Evolutionary conservation across 202 grass and related monocot species (phyloP).

Genomic region (Setaria viridis): DNA sequence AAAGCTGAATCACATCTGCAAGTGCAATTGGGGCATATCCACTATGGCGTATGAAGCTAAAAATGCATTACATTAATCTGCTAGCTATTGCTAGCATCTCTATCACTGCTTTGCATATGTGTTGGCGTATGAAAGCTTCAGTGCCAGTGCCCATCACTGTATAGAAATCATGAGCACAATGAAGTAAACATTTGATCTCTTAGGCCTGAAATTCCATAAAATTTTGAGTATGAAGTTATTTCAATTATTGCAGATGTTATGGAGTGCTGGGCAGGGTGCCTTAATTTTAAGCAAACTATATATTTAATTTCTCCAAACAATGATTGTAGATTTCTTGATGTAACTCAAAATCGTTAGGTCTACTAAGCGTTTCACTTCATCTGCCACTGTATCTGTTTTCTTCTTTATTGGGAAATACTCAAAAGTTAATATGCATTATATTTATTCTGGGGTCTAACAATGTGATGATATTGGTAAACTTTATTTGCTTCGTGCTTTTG

Average conservation of each 20-base stretch:
- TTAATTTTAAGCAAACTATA: not conserved
- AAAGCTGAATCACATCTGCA: slow-evolving; percentile 21
- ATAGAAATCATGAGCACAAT: slow-evolving; percentile 16
- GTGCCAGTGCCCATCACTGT: not conserved
- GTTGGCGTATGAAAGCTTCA: not conserved
- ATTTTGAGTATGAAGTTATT: not conserved
- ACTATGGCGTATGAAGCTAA: not conserved
- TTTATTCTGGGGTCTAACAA: not conserved
- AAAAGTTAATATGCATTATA: not conserved
- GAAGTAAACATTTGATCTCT: slow-evolving; percentile 2
- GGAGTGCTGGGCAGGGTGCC: not conserved
- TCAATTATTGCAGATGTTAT: not conserved
- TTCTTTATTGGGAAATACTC: not conserved
- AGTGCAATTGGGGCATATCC: not conserved
- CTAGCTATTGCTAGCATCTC: not conserved
- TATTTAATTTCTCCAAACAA: slow-evolving; percentile 1
- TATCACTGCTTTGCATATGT: not conserved
- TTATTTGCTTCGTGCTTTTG: not conserved
- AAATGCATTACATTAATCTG: not conserved
- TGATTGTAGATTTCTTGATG: not conserved
- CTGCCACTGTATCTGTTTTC: not conserved
- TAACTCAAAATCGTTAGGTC: not conserved
- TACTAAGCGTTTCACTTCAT: not conserved
- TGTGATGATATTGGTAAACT: not conserved
- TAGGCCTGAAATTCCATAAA: not conserved